Evolutionary conservation across 192 early-diverging fungal species (phyloP), one percentile per base, ranked within the genome.

Genomic region (Chytriomyces hyalinus): DNA sequence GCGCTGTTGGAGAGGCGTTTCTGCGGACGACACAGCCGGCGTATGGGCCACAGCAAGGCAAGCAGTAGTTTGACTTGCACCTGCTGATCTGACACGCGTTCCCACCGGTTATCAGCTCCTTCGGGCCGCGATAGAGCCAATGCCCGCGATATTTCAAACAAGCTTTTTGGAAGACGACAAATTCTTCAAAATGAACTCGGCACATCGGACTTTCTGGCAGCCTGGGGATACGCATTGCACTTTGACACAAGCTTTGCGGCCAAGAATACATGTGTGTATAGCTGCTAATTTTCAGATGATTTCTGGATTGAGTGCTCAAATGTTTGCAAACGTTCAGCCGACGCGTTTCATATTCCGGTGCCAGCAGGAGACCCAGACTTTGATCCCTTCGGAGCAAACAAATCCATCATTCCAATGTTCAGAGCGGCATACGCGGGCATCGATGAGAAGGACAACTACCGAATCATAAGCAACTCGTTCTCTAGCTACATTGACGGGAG

Each of bases 401-500:
- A 78, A 20, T 11, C 22, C 20, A 10, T 17, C 8, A 79, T 79
- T 28, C 70, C 78, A 3, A 62, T 75, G 57, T 13, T 15, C 13
- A 49, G 78, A 22, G 69, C 75, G 6, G 57, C 9, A n/a, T 76
- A 65, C 28, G 0, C 22, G 7, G 64, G 62, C 20, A 49, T 76
- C 26, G 61, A 75, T 36, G 15, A 13, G 7, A 36, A 13, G 17
- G 20, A 7, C 47, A 64, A 51, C 45, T 9, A 7, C 10, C 59
- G 73, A 24, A 6, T 75, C 0, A 20, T 67, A 13, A 28, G 26
- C n/a, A 82, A 80, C 49, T 57, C 65, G 2, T 80, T 80, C 24
- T 77, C 81, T 9, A 51, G 63, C 47, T 82, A 49, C 46, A 79
- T 82, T 49, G 81, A 82, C 65, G 79, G 61, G n/a, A 67, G 65